These are phyloP conservation scores for Licmophora abbreviata DNA, from an alignment of 108 stramenopile genomes.

Conservation along the genomic window DNA sequence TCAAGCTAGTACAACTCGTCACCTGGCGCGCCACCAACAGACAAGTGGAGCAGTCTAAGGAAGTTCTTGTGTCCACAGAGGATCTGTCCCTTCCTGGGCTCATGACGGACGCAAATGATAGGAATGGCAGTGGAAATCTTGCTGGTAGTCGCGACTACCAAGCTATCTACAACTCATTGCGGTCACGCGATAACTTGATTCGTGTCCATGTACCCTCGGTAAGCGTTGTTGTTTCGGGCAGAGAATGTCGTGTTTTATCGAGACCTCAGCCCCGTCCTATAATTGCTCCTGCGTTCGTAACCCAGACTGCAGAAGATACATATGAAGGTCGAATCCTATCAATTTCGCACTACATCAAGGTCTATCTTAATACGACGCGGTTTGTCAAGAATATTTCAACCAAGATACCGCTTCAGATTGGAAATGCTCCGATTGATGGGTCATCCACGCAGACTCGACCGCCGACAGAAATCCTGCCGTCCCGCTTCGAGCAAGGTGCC, in stretches of 20 bases:
- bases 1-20: slow-evolving; percentile 16
- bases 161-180: slow-evolving; percentile 4
- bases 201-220: neutral
- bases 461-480: slow-evolving; percentile 14
- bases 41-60: slow-evolving; percentile 1
- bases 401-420: neutral
- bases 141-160: neutral
- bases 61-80: slow-evolving; percentile 5
- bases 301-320: slow-evolving; percentile 12
- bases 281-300: slow-evolving; percentile 6
- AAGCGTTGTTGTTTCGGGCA: slow-evolving; percentile 6
- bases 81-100: slow-evolving; percentile 13
- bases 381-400: neutral
- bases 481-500: slow-evolving; percentile 16
- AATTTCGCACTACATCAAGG: slow-evolving; percentile 19
- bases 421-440: no score
- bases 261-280: neutral
- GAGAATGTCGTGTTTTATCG: slow-evolving; percentile 5
- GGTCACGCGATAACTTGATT: neutral
- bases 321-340: slow-evolving; percentile 20
- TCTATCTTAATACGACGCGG: neutral
- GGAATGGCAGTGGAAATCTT: neutral
- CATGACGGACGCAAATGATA: slow-evolving; percentile 7
- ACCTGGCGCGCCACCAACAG: slow-evolving; percentile 1
- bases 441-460: slow-evolving; percentile 12